Conservation (phyloP, 257 asterid genomes). For the Eucommia ulmoides region DNA sequence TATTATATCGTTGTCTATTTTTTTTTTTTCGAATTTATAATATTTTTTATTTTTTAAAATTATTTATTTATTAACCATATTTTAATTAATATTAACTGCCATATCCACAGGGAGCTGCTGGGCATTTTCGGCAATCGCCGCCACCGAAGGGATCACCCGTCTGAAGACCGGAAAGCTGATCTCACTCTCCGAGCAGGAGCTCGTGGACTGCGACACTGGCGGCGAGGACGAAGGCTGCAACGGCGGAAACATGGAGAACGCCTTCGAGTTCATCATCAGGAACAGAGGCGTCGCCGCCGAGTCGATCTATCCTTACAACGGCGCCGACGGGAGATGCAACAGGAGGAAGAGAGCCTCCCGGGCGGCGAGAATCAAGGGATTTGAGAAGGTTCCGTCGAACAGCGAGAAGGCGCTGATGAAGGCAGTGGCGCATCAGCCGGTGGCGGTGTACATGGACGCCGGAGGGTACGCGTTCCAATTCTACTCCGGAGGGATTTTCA, state of each 20-base stretch:
- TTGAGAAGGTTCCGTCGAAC: constrained; percentile 24
- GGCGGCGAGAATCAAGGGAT: constrained; percentile 20
- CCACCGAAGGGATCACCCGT: constrained; percentile 31
- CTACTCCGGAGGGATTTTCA: constrained; percentile 23
- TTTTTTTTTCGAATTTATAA: too few species aligned
- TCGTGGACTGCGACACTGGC: constrained; percentile 28
- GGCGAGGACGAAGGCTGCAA: constrained; percentile 19
- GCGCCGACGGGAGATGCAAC: constrained; percentile 20
- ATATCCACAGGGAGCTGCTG: constrained; percentile 13
- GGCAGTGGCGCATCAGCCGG: constrained; percentile 26
- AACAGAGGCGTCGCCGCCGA: constrained; percentile 26
- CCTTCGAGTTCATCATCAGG: constrained; percentile 18
- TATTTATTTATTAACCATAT: too few species aligned
- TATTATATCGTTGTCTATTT: too few species aligned
- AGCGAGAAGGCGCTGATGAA: constrained; percentile 19
- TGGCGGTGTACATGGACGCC: constrained; percentile 27
- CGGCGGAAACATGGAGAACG: constrained; percentile 20
- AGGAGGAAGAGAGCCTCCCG: constrained; percentile 5
- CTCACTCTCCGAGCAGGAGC: constrained; percentile 30
- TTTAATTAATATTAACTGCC: too few species aligned
- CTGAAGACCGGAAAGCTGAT: constrained; percentile 18
- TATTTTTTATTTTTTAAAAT: too few species aligned
- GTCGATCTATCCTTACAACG: constrained; percentile 25
- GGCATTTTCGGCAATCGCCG: constrained; percentile 41
- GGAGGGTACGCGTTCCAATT: constrained; percentile 19